phyloP scores from a whole-genome alignment of 257 asterid genomes.

The Pogostemon cablin region DNA sequence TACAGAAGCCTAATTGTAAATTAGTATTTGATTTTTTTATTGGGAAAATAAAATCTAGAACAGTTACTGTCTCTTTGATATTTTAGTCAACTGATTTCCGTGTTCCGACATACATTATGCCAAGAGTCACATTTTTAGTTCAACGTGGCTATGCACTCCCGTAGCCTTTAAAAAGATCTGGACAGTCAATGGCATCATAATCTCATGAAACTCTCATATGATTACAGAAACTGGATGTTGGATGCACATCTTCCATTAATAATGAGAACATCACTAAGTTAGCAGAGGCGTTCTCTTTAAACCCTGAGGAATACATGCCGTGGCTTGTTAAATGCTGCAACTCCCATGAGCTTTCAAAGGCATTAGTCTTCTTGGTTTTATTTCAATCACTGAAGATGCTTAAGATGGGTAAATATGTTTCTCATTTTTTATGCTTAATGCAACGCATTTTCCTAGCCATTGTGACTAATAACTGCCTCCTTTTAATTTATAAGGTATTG shows the following conservation, averaged over 20 bases:
- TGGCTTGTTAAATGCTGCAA: slow-evolving; percentile 81
- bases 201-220: slow-evolving; percentile 24
- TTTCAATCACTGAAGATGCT: slow-evolving; percentile 60
- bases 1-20: background rate
- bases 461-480: slow-evolving; percentile 13
- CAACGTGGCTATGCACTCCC: background rate
- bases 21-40: background rate
- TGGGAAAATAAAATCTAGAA: background rate
- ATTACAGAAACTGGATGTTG: slow-evolving; percentile 63
- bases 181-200: background rate
- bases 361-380: slow-evolving; percentile 64
- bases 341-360: slow-evolving; percentile 61
- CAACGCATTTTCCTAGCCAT: background rate
- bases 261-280: slow-evolving; percentile 60
- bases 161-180: background rate
- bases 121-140: background rate
- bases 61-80: background rate
- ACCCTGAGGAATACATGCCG: slow-evolving; percentile 54
- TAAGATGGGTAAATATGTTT: slow-evolving; percentile 55
- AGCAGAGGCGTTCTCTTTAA: slow-evolving; percentile 50
- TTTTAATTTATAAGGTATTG: slow-evolving; percentile 47
- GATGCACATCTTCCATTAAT: slow-evolving; percentile 50
- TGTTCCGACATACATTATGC: background rate
- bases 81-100: background rate
- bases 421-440: slow-evolving; percentile 15